A percentile compares a stretch with the other conserved stretches of the same genome.
Conservation (phyloP, 805 yeast genomes). For the Metschnikowia cubensis region DNA sequence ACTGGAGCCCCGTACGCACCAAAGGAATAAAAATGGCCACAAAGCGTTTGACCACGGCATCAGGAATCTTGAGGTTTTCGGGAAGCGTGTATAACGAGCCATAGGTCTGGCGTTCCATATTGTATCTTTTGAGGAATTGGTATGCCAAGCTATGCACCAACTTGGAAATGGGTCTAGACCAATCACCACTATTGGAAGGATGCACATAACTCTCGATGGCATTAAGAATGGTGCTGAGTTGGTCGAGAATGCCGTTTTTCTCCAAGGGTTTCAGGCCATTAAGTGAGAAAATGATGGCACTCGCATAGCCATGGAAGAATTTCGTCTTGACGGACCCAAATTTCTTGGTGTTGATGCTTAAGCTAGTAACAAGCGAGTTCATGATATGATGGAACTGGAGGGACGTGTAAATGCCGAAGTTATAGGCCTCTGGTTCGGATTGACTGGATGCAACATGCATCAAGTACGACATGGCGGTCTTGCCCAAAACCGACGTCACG, state of each 20-base stretch:
- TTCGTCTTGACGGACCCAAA: constrained; percentile 42
- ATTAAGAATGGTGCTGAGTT: constrained; percentile 53
- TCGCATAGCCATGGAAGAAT: constrained; percentile 41
- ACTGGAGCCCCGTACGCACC: constrained; percentile 68
- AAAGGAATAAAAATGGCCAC: constrained; percentile 52
- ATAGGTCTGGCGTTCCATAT: constrained; percentile 44
- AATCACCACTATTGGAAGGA: constrained; percentile 89
- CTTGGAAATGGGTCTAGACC: constrained; percentile 71
- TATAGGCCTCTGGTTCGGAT: constrained; percentile 13
- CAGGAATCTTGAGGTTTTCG: constrained; percentile 30
- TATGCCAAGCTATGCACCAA: constrained; percentile 57
- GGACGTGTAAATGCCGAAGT: constrained; percentile 61
- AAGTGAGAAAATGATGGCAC: constrained; percentile 56
- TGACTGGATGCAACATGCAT: constrained; percentile 11
- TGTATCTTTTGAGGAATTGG: constrained; percentile 55
- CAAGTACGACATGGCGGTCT: constrained; percentile 50
- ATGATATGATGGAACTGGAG: constrained; percentile 59
- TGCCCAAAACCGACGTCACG: constrained; percentile 61
- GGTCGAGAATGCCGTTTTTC: constrained; percentile 45
- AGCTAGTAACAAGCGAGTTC: constrained; percentile 46
- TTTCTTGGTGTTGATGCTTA: constrained; percentile 47
- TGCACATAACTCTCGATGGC: constrained; percentile 80
- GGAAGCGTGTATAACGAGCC: constrained; percentile 25
- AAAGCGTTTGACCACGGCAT: constrained; percentile 37
- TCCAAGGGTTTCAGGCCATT: constrained; percentile 44